Base-by-base conservation (phyloP, 495 filamentous ascomycete species). In the Daldinia caldariorum region DNA sequence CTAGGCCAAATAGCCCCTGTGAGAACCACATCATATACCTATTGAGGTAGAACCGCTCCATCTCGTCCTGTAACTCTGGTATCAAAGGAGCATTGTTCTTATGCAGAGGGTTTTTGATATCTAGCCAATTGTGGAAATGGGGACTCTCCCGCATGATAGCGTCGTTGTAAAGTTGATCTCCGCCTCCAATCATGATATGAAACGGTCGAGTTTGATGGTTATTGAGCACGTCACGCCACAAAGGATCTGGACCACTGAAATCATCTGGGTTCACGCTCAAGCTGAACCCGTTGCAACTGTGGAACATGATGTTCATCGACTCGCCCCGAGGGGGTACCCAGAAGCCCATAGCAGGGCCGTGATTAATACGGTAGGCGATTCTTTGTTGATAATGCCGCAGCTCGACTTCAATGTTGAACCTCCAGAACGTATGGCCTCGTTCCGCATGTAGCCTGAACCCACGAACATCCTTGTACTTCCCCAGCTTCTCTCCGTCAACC, bases 221-320 rank as follows among this genome's bases (percentile, higher is more conserved):
- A 72, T 97, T 97, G 53, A 99, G 84, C 16, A 98, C 91, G 74
- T 99, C 95, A 65, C 94, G 88, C 95, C 95, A 99, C 78, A 99
- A 83, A 9, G 95, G 96, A 83, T 99, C 95, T 2, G 95, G 95
- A 0, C 95, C 95, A 72, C 89, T 92, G 79, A 97, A 90, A 50
- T 86, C 80, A 73, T 94, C 81, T 0, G 94, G 78, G 63, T 97
- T 87, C 56, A 92, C 92, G 69, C 86, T 90, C 59, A 91, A 76
- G 69, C 91, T 93, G 81, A 99, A 98, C 43, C 96, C 95, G 78
- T 99, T 99, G 83, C 96, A 97, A 76, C 89, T 94, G 83, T 98
- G 87, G 80, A 97, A 98, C 93, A 97, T 97, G 72, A 97, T 92
- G 80, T 98, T 97, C 96, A 99, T 98, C 7, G 91, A 86, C 79